phyloP scores from a whole-genome alignment of 148 eudicot genomes.

The Polygonum aviculare region DNA sequence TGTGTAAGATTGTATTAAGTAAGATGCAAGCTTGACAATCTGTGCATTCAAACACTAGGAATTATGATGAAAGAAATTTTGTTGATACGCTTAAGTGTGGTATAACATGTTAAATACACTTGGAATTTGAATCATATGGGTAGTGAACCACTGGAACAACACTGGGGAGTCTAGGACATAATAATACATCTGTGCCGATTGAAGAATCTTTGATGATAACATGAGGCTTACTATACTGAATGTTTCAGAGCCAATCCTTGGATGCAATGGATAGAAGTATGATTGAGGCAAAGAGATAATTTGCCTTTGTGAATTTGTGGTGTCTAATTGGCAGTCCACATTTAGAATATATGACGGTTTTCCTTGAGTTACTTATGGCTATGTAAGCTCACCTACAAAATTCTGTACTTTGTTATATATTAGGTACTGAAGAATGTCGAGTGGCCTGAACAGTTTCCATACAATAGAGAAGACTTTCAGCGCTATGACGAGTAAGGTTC shows the following conservation, averaged over 20 bases:
- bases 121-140: neutral
- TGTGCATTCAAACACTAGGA: too few species aligned
- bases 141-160: neutral
- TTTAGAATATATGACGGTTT: neutral
- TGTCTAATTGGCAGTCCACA: neutral
- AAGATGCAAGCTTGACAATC: too few species aligned
- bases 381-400: neutral
- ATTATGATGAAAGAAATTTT: neutral
- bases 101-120: neutral
- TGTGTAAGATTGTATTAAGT: too few species aligned
- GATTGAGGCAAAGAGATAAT: neutral
- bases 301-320: neutral
- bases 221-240: too few species aligned
- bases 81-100: neutral
- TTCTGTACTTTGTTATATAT: neutral
- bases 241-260: neutral
- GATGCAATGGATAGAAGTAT: neutral
- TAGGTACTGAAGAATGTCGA: conserved; percentile 75
- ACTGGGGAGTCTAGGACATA: neutral
- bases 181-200: too few species aligned
- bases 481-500: conserved; percentile 87
- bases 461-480: conserved; percentile 83
- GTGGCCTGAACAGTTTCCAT: conserved; percentile 95
- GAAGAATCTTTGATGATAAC: too few species aligned
- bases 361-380: neutral